Base-by-base conservation (phyloP, 2,329 filamentous ascomycete genomes). In the Diplodia seriata region DNA sequence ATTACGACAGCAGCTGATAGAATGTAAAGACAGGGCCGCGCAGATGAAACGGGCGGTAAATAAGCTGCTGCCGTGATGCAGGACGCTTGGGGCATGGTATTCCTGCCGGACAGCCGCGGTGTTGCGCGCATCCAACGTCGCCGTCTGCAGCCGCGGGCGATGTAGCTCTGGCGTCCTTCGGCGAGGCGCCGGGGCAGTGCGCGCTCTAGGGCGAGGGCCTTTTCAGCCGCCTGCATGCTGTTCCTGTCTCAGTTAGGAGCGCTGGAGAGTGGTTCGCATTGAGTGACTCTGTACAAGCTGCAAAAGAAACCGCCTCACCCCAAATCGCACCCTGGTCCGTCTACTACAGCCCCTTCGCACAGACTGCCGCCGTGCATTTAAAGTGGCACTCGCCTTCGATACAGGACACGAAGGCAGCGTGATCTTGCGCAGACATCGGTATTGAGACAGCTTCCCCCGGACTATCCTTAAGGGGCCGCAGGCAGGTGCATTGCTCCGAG, bases 221-320 rank as follows among this genome's bases (percentile, higher is more conserved):
- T 56, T 68, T 64, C 57, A 68, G 66, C 57, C 66, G 66, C 66
- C 57, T 64, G 66, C 66, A 68, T 68, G 59, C 66, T 68, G 66
- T 68, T 53, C 50, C 59, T 68, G 66, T 68, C 66, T 68, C 59
- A 68, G 66, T 63, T 61, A 49, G 49, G 66, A 47, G 51, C 36
- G 66, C 57, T 68, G 57, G 57, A 68, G 66, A 56, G 36, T 63
- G 66, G 66, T 68, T 68, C 66, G 66, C 66, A 68, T 64, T 64
- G 56, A 56, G 66, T 64, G 66, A 68, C 57, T 63, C 66, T 64
- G 66, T 68, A 64, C 66, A 68, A 54, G 56, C 57, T 64, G 66
- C 66, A 68, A 68, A 68, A 68, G 66, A 68, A 68, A 68, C 50
- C 56, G 56, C 66, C 66, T 63, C 64, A 66, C 64, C 40, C 57